Percentiles rank a stretch among this genome's conserved stretches.
Conservation (phyloP, 1,284 basidiomycete species). For the Marasmius sp. region DNA sequence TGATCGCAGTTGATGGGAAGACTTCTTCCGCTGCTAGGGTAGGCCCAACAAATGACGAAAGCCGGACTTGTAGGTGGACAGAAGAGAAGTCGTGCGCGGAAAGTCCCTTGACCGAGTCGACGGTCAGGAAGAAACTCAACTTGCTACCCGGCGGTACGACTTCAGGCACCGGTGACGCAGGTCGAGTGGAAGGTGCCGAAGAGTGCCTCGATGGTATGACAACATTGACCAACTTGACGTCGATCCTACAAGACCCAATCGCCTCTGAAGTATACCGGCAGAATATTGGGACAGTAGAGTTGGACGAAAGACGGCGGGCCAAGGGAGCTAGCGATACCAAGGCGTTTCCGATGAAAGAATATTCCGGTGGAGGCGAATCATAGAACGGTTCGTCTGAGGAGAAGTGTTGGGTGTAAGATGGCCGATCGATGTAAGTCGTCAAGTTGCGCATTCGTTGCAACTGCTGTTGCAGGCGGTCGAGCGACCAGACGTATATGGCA, state of each 20-base stretch:
- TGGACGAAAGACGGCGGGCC: conserved; percentile 74
- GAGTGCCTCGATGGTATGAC: conserved; percentile 60
- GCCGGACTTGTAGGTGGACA: conserved; percentile 81
- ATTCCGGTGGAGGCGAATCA: conserved; percentile 80
- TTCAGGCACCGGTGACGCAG: conserved; percentile 68
- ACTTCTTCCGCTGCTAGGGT: conserved; percentile 76
- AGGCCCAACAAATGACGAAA: conserved; percentile 79
- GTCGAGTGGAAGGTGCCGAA: conserved; percentile 64
- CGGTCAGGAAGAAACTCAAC: conserved; percentile 77
- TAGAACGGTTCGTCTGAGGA: conserved; percentile 93
- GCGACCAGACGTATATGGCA: conserved; percentile 89
- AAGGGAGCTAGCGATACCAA: conserved; percentile 83
- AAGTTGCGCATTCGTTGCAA: conserved; percentile 93
- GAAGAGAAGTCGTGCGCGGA: conserved; percentile 85
- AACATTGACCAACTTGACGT: conserved; percentile 77
- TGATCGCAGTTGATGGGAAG: conserved; percentile 72
- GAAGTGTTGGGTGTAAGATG: conserved; percentile 92
- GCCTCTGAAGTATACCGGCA: conserved; percentile 92
- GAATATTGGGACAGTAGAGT: conserved; percentile 80
- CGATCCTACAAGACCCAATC: conserved; percentile 87
- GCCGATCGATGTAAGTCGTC: conserved; percentile 89
- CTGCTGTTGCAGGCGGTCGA: conserved; percentile 86
- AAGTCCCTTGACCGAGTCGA: conserved; percentile 86
- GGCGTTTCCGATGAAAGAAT: conserved; percentile 90
- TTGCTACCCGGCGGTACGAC: conserved; percentile 71